Evolutionary conservation across 768 basidiomycete species (phyloP).

Genomic region (Strobilomyces dryophilus): DNA sequence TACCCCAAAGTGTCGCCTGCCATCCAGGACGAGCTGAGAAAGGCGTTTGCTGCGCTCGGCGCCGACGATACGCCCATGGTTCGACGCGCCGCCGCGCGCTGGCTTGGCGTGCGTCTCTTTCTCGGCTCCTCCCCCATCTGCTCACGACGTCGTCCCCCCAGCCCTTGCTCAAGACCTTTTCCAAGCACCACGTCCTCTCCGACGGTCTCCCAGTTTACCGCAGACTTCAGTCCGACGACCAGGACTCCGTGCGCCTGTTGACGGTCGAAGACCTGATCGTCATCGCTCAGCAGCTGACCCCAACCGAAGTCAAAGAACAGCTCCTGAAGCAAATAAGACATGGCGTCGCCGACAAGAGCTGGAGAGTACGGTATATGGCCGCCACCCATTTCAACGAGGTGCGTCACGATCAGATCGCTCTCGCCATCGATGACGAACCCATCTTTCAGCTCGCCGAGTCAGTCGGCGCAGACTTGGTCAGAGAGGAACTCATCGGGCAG

Average conservation of each 20-base stretch:
- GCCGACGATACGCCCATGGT: constrained; percentile 99
- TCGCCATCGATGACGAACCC: neutral
- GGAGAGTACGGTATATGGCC: constrained; percentile 99
- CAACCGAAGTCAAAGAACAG: constrained; percentile 89
- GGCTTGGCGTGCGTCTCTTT: constrained; percentile 75
- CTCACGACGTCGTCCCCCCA: constrained; percentile 30
- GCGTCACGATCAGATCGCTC: constrained; percentile 10
- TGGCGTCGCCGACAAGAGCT: constrained; percentile 92
- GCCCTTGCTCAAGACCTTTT: constrained; percentile 77
- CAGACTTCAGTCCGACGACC: constrained; percentile 91
- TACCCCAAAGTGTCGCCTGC: constrained; percentile 73
- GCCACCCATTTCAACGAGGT: constrained; percentile 97
- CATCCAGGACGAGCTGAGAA: constrained; percentile 84
- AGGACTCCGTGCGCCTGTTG: constrained; percentile 93
- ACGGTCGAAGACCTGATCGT: constrained; percentile 96
- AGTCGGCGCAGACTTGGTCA: constrained; percentile 83
- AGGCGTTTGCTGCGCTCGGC: constrained; percentile 76
- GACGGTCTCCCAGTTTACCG: constrained; percentile 92
- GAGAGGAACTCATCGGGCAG: constrained; percentile 90
- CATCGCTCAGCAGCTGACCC: constrained; percentile 79
- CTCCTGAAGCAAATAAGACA: constrained; percentile 83
- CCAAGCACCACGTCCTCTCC: constrained; percentile 74
- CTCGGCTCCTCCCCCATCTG: neutral
- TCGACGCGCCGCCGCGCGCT: constrained; percentile 90
- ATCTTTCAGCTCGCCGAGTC: constrained; percentile 75